Evolutionary conservation across 768 basidiomycete species (phyloP).

Genomic region (Leccinum disarticulatum): DNA sequence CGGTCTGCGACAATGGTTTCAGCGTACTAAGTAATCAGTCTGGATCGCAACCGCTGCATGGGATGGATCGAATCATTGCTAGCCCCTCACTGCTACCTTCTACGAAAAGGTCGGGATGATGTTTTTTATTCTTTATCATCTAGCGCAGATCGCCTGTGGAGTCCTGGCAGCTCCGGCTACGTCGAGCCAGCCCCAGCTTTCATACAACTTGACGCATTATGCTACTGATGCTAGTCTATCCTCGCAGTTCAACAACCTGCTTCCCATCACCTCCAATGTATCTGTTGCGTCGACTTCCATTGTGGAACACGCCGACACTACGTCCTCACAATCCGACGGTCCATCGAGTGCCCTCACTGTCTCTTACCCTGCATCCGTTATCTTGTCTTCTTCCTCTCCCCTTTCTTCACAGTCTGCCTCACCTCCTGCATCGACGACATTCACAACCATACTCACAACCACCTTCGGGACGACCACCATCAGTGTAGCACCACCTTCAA

Average conservation of each 20-base stretch:
- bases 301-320: not conserved
- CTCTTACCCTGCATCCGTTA: not conserved
- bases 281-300: not conserved
- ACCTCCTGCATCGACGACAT: not conserved
- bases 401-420: not conserved
- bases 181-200: constrained; percentile 2
- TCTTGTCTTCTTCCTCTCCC: not conserved
- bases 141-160: constrained; percentile 20
- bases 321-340: not conserved
- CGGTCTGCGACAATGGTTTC: constrained; percentile 8
- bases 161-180: constrained; percentile 12
- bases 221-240: not conserved
- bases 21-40: constrained; percentile 1
- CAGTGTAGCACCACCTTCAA: not conserved
- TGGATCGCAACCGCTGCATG: constrained; percentile 4
- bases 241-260: not conserved
- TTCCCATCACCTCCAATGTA: not conserved
- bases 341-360: not conserved
- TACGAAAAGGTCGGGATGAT: constrained; percentile 5
- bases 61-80: not conserved
- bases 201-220: not conserved
- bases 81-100: not conserved
- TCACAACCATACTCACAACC: constrained; percentile 14
- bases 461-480: constrained; percentile 11
- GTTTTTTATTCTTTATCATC: constrained; percentile 1